A percentile compares a stretch with the other conserved stretches of the same genome.
These are phyloP conservation scores for Cucurbita pepo DNA, from an alignment of 306 rosid genomes.

Conservation along the genomic window DNA sequence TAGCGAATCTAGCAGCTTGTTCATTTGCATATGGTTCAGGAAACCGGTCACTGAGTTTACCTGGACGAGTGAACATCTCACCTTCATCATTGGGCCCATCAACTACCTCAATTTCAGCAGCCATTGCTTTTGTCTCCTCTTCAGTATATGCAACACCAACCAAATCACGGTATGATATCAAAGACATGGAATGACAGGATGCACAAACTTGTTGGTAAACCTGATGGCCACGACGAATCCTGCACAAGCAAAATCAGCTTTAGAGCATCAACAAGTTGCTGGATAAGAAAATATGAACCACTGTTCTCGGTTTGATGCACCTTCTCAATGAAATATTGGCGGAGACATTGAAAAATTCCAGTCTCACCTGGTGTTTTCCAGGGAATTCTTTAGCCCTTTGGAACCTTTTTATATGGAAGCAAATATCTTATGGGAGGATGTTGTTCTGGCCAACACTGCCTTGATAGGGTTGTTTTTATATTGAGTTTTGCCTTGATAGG, in stretches of 20 bases:
- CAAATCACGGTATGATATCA: conserved; percentile 93
- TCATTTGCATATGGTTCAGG: conserved; percentile 89
- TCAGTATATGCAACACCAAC: conserved; percentile 97
- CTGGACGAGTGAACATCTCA: conserved; percentile 95
- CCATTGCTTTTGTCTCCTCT: conserved; percentile 96
- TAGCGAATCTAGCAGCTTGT: conserved; percentile 98
- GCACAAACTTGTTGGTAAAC: conserved; percentile 91
- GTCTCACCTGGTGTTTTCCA: not conserved
- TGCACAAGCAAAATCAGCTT: conserved; percentile 29
- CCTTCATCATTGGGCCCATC: conserved; percentile 99
- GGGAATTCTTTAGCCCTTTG: not conserved
- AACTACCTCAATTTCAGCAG: conserved; percentile 94
- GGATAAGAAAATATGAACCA: not conserved
- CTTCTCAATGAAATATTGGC: not conserved
- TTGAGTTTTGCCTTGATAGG: not conserved
- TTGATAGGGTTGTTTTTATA: not conserved
- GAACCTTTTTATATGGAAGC: not conserved
- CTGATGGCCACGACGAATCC: conserved; percentile 99
- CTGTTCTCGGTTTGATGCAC: not conserved
- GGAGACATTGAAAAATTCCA: not conserved
- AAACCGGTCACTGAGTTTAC: conserved; percentile 93
- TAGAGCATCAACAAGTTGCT: not conserved
- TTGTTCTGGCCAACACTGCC: not conserved
- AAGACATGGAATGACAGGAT: conserved; percentile 94
- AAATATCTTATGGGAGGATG: not conserved